These are phyloP conservation scores for Trichothecium sympodiale DNA, from an alignment of 2,329 filamentous ascomycete species.

Conservation along the genomic window DNA sequence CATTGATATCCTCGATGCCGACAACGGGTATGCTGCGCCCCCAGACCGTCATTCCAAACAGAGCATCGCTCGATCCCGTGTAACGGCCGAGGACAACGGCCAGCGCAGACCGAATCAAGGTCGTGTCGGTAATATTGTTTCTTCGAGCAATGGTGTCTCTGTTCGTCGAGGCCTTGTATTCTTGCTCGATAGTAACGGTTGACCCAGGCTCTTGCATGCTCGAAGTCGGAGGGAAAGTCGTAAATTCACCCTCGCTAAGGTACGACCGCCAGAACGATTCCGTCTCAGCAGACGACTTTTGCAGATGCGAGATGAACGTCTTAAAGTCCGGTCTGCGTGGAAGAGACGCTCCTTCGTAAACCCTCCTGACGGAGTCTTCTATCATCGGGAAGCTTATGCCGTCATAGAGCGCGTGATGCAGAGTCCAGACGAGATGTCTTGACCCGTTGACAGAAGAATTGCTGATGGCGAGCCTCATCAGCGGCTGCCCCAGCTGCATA, in stretches of 20 bases:
- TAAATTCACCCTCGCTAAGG: neutral
- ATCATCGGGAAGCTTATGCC: slow-evolving; percentile 5
- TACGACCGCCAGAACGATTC: neutral
- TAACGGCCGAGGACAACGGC: slow-evolving; percentile 24
- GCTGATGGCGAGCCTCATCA: slow-evolving; percentile 29
- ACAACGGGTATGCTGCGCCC: slow-evolving; percentile 15
- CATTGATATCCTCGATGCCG: slow-evolving; percentile 14
- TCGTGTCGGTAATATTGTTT: slow-evolving; percentile 10
- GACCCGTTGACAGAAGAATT: too few relatives aligned
- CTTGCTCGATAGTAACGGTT: neutral
- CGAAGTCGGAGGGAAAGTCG: slow-evolving; percentile 3
- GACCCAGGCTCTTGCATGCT: neutral
- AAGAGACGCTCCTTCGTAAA: slow-evolving; percentile 30
- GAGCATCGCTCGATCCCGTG: slow-evolving; percentile 18
- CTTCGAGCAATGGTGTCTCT: neutral
- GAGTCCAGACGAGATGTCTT: slow-evolving; percentile 7
- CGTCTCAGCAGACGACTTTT: neutral
- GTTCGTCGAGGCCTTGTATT: neutral
- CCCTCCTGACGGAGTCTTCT: slow-evolving; percentile 10
- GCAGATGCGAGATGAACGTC: neutral
- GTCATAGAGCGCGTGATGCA: slow-evolving; percentile 12
- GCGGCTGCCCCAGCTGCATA: slow-evolving; percentile 26
- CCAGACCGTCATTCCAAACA: slow-evolving; percentile 15
- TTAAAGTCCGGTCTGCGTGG: slow-evolving; percentile 21
- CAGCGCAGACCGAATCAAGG: slow-evolving; percentile 15